These are phyloP conservation scores for Xylaria cubensis DNA, from an alignment of 495 filamentous ascomycete genomes.

Conservation along the genomic window DNA sequence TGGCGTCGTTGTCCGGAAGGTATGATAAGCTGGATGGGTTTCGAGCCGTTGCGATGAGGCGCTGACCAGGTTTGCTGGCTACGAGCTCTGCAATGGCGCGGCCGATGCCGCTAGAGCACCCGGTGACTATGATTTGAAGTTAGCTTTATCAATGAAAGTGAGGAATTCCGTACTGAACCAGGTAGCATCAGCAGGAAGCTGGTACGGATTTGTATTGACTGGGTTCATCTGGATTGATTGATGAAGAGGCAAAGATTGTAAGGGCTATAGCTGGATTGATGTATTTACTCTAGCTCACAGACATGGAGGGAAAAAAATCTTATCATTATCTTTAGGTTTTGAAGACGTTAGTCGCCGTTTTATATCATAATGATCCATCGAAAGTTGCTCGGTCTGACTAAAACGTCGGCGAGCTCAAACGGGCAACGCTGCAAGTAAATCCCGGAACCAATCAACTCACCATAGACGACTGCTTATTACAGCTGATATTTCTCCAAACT, in stretches of 20 bases:
- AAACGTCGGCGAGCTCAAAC: slow-evolving; percentile 10
- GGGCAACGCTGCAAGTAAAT: background rate
- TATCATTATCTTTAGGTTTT: background rate
- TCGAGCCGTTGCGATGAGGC: slow-evolving; percentile 55
- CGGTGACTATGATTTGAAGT: slow-evolving; percentile 43
- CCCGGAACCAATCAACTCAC: background rate
- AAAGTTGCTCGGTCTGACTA: background rate
- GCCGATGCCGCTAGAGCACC: slow-evolving; percentile 55
- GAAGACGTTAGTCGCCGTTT: background rate
- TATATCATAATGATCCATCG: background rate
- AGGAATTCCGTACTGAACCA: slow-evolving; percentile 51
- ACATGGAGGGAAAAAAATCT: background rate
- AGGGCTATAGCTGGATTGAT: background rate
- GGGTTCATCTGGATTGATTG: slow-evolving; percentile 32
- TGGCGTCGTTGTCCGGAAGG: slow-evolving; percentile 42
- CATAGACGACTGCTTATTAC: background rate
- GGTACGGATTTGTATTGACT: slow-evolving; percentile 45
- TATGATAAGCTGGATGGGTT: slow-evolving; percentile 44
- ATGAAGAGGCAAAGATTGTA: slow-evolving; percentile 1
- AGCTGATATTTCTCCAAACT: background rate
- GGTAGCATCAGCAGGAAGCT: slow-evolving; percentile 49
- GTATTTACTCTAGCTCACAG: background rate
- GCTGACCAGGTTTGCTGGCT: slow-evolving; percentile 44
- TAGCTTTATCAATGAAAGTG: background rate
- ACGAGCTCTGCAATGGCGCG: slow-evolving; percentile 45